These are phyloP conservation scores for Paxillus involutus DNA, from an alignment of 768 basidiomycete genomes.

Conservation along the genomic window DNA sequence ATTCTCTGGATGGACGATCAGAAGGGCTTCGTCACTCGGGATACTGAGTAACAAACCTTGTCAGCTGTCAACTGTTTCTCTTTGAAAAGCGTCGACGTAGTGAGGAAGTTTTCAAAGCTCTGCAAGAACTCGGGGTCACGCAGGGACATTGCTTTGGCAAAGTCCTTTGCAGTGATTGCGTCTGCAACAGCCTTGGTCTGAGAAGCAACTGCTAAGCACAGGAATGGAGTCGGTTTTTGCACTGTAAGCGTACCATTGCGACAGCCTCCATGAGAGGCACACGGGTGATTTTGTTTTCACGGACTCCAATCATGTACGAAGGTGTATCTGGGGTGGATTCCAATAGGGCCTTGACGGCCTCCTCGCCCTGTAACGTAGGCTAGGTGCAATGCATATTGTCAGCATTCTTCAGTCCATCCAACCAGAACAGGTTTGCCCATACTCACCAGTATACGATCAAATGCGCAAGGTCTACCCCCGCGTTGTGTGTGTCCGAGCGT, in stretches of 20 bases:
- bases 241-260: conserved; percentile 54
- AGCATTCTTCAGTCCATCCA: not conserved
- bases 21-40: not conserved
- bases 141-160: conserved; percentile 80
- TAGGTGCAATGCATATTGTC: conserved; percentile 29
- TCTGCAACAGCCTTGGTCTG: conserved; percentile 85
- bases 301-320: conserved; percentile 96
- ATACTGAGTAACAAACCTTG: conserved; percentile 34
- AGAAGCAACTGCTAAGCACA: conserved; percentile 5
- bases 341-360: conserved; percentile 87
- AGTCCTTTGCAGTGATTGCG: conserved; percentile 82
- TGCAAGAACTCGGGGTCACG: conserved; percentile 93
- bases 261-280: conserved; percentile 94
- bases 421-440: not conserved
- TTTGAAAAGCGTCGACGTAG: conserved; percentile 63
- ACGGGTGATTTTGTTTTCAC: conserved; percentile 92
- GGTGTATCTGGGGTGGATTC: conserved; percentile 86
- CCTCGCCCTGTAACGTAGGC: conserved; percentile 96
- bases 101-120: conserved; percentile 80
- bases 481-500: conserved; percentile 97
- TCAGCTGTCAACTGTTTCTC: conserved; percentile 50
- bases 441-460: conserved; percentile 86
- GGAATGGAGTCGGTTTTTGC: not conserved
- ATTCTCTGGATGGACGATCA: conserved; percentile 51
- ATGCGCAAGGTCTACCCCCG: conserved; percentile 91